Evolutionary conservation across 176 grass and related monocot species (phyloP).

Genomic region (Poa annua): DNA sequence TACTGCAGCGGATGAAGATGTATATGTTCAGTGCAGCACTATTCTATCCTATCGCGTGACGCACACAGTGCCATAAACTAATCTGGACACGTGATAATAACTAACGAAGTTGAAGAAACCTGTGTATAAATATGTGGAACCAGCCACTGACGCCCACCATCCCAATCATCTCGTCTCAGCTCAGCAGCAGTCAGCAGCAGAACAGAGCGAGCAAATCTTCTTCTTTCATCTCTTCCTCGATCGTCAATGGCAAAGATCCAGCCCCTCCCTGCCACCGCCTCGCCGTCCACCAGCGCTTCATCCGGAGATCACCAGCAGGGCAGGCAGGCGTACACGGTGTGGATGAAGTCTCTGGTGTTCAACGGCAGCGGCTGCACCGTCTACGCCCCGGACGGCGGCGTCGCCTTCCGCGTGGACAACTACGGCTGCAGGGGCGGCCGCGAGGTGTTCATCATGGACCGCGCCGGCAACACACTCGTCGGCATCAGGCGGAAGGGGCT

Average conservation of each 20-base stretch:
- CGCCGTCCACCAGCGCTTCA: not conserved
- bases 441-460: constrained; percentile 79
- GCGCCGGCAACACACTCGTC: constrained; percentile 47
- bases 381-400: constrained; percentile 60
- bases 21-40: not conserved
- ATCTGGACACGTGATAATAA: not conserved
- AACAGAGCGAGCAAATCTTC: too few relatives aligned
- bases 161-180: not conserved
- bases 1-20: not conserved
- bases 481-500: constrained; percentile 55
- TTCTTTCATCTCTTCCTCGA: too few relatives aligned
- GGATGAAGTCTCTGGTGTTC: constrained; percentile 93
- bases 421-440: constrained; percentile 57
- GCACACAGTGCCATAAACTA: not conserved
- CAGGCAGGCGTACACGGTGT: constrained; percentile 50
- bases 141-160: constrained; percentile 3
- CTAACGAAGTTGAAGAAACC: not conserved
- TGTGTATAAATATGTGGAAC: constrained; percentile 23
- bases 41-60: constrained; percentile 30
- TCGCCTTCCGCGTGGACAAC: constrained; percentile 83
- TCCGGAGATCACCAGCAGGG: not conserved
- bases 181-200: not conserved
- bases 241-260: constrained; percentile 49
- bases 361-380: constrained; percentile 75
- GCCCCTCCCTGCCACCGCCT: constrained; percentile 2